Evolutionary conservation across 2,329 filamentous ascomycete species (phyloP), one percentile per base, ranked within the genome.

Genomic region (Botryotinia narcissicola): DNA sequence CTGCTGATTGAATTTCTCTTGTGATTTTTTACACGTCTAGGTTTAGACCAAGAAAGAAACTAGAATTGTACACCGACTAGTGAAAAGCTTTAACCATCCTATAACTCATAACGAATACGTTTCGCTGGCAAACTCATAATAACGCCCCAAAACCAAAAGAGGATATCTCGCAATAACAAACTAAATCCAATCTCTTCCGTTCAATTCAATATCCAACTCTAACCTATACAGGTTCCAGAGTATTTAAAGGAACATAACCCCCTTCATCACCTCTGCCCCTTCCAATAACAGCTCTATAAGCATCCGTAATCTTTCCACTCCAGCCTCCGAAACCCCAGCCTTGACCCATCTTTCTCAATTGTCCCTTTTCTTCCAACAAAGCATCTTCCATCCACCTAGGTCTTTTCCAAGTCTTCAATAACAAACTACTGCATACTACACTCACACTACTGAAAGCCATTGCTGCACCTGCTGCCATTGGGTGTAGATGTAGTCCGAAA

Each of bases 361-460:
- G 84, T 46, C 86, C 85, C 72, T 88, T 88, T 77, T 87, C 86
- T 77, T 92, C 89, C 46, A 92, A 84, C 48, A 93, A 84, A 10
- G 88, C 88, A 76, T 92, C 89, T 63, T 93, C 89, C 93, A 98
- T 95, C 94, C 94, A 98, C 44, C 84, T 83, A 0, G 96, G 96
- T 25, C 95, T 86, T 75, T 86, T 89, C 95, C 95, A 98, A 81
- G 93, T 91, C 81, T 94, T 97, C 75, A 99, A 86, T 57, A 97
- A 86, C 73, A 99, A 84, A 78, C 91, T 94, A 81, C 91, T 95
- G 8, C 91, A 86, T 0, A 98, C 95, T 6, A 99, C 96, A 74
- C 92, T 96, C 64, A 99, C 94, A 77, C 92, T 95, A 73, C 92
- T 96, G 76, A 88, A 90, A 1, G 95, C 95, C 95, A 99, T 98